phyloP scores from a whole-genome alignment of 768 basidiomycete species.

The Steccherinum ochraceum region DNA sequence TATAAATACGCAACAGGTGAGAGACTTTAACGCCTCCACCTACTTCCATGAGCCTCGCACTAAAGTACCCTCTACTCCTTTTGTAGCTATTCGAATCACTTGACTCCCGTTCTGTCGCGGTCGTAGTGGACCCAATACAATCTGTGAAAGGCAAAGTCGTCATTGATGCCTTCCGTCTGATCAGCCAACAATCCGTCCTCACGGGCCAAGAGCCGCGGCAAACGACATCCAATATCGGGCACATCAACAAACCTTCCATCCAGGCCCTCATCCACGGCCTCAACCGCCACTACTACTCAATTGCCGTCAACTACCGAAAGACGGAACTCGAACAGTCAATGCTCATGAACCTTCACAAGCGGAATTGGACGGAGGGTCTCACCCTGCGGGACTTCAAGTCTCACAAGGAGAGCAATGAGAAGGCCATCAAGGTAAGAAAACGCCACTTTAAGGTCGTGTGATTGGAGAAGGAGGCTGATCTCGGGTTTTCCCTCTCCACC shows the following conservation, averaged over 20 bases:
- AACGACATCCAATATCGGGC: conserved; percentile 96
- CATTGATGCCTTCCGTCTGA: conserved; percentile 97
- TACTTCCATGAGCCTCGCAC: conserved; percentile 4
- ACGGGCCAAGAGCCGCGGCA: conserved; percentile 93
- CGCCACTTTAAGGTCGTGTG: conserved; percentile 2
- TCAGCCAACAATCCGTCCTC: conserved; percentile 86
- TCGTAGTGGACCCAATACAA: conserved; percentile 98
- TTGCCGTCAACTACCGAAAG: conserved; percentile 97
- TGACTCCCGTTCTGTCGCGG: conserved; percentile 89
- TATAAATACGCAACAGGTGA: conserved; percentile 96
- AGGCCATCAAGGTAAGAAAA: conserved; percentile 80
- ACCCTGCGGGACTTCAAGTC: conserved; percentile 85
- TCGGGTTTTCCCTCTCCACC: not conserved
- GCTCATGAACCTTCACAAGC: conserved; percentile 98
- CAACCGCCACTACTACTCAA: conserved; percentile 97
- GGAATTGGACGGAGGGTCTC: conserved; percentile 98
- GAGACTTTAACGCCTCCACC: conserved; percentile 18
- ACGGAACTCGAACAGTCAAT: conserved; percentile 97
- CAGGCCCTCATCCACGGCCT: conserved; percentile 97
- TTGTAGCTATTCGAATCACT: conserved; percentile 92
- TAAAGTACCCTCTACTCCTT: not conserved
- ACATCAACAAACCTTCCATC: conserved; percentile 98
- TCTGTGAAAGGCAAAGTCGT: conserved; percentile 99
- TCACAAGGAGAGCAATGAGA: conserved; percentile 87
- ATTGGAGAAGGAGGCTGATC: conserved; percentile 1